phyloP scores from a whole-genome alignment of 2,329 filamentous ascomycete genomes.

The Fusarium irregulare region DNA sequence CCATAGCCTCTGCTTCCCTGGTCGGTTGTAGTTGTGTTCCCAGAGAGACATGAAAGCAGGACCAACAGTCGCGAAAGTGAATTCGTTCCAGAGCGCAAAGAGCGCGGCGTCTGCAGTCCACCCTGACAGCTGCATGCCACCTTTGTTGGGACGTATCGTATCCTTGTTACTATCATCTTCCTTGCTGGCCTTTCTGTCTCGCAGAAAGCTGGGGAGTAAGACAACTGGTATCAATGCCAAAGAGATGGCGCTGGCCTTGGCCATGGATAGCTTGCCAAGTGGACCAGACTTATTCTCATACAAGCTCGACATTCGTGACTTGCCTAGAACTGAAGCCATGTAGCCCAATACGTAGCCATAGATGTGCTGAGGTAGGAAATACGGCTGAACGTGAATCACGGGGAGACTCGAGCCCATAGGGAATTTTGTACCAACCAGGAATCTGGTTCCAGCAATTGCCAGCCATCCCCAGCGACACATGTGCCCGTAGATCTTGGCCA shows the following conservation, averaged over 20 bases:
- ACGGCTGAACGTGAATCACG: background rate
- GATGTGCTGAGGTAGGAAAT: background rate
- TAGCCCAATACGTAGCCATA: background rate
- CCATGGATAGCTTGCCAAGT: slow-evolving; percentile 2
- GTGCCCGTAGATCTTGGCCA: background rate
- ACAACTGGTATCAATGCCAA: background rate
- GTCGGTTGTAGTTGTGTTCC: slow-evolving; percentile 2
- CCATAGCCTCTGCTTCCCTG: background rate
- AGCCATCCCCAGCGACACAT: slow-evolving; percentile 13
- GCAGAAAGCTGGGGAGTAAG: background rate
- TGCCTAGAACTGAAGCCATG: slow-evolving; percentile 3
- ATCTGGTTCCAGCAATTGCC: background rate
- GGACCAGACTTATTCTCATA: background rate
- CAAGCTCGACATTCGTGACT: background rate
- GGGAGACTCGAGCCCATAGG: background rate
- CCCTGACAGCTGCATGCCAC: too few species aligned
- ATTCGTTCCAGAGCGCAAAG: slow-evolving; percentile 4
- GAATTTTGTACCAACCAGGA: background rate
- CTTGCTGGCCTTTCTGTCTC: background rate
- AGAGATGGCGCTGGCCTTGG: slow-evolving; percentile 1
- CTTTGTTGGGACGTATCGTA: too few species aligned
- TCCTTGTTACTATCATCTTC: background rate
- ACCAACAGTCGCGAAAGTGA: slow-evolving; percentile 2
- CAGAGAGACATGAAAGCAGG: slow-evolving; percentile 6
- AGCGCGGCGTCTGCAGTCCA: slow-evolving; percentile 3